These are phyloP conservation scores for Saccharomycopsis vini DNA, from an alignment of 805 yeast genomes.

Conservation along the genomic window DNA sequence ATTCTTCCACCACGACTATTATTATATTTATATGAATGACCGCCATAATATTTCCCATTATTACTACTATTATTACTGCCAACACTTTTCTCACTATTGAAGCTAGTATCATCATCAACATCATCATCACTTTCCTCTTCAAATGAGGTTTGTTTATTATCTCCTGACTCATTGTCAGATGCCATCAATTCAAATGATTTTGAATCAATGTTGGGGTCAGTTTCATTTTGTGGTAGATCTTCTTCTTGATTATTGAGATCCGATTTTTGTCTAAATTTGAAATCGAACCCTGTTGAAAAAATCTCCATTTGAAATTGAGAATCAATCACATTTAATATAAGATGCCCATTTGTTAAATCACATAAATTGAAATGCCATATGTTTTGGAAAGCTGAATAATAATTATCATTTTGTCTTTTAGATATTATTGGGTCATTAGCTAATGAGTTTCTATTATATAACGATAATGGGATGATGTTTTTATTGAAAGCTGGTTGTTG, in stretches of 20 bases:
- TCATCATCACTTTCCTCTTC: constrained; percentile 4
- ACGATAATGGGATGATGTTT: constrained; percentile 34
- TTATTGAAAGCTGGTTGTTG: constrained; percentile 20
- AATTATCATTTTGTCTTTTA: constrained; percentile 47
- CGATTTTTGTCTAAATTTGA: constrained; percentile 34
- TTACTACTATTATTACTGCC: not conserved
- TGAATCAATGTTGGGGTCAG: too few relatives aligned
- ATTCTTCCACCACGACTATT: constrained; percentile 2
- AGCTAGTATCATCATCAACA: not conserved
- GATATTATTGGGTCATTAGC: constrained; percentile 34
- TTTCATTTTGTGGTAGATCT: constrained; percentile 1
- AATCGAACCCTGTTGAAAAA: constrained; percentile 54
- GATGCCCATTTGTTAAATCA: constrained; percentile 45
- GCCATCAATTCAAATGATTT: not conserved
- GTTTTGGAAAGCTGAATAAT: constrained; percentile 57
- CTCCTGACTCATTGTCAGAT: not conserved
- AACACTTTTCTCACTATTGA: not conserved
- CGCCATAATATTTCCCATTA: not conserved
- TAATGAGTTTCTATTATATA: constrained; percentile 29
- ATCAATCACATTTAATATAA: constrained; percentile 34
- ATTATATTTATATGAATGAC: too few relatives aligned
- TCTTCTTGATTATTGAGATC: not conserved
- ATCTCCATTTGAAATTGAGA: constrained; percentile 47
- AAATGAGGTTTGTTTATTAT: not conserved
- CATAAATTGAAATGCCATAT: constrained; percentile 73